Percentiles rank a stretch among this genome's conserved stretches.
Evolutionary conservation across 2,329 filamentous ascomycete genomes (phyloP).

Genomic region (Davidsoniella neocaledoniae): DNA sequence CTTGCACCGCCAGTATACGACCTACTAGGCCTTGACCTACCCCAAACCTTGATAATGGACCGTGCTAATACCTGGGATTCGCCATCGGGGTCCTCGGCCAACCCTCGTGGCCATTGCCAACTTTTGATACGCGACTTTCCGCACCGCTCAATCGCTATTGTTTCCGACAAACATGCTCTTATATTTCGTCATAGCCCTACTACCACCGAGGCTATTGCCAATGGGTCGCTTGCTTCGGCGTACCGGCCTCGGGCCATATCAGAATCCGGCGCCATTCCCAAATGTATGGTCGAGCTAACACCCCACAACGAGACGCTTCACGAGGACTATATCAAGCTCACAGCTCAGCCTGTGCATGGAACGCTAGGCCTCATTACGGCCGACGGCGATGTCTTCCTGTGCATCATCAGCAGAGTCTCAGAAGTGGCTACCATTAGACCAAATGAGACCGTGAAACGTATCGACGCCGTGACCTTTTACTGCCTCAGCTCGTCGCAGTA

Average conservation of each 20-base stretch:
- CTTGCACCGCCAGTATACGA: too few relatives aligned
- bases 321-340: slow-evolving; percentile 60
- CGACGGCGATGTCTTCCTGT: slow-evolving; percentile 72
- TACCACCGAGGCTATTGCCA: slow-evolving; percentile 39
- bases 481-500: slow-evolving; percentile 78
- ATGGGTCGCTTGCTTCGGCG: slow-evolving; percentile 40
- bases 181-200: slow-evolving; percentile 65
- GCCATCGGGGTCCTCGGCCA: slow-evolving; percentile 12
- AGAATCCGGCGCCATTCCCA: slow-evolving; percentile 30
- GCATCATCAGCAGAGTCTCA: slow-evolving; percentile 65
- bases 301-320: slow-evolving; percentile 47
- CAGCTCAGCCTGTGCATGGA: slow-evolving; percentile 58
- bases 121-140: slow-evolving; percentile 76
- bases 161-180: slow-evolving; percentile 61
- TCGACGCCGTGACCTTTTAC: slow-evolving; percentile 77
- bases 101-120: slow-evolving; percentile 49
- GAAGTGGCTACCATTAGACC: slow-evolving; percentile 70
- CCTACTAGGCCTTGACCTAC: background rate
- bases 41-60: slow-evolving; percentile 9
- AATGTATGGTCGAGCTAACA: slow-evolving; percentile 81
- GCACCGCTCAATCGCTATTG: slow-evolving; percentile 73
- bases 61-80: slow-evolving; percentile 11
- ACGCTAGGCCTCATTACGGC: slow-evolving; percentile 79
- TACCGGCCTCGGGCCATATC: slow-evolving; percentile 25
- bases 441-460: slow-evolving; percentile 77